Evolutionary conservation across 805 yeast genomes (phyloP), one percentile per base, ranked within the genome.

Genomic region (Starmerella kuoi): DNA sequence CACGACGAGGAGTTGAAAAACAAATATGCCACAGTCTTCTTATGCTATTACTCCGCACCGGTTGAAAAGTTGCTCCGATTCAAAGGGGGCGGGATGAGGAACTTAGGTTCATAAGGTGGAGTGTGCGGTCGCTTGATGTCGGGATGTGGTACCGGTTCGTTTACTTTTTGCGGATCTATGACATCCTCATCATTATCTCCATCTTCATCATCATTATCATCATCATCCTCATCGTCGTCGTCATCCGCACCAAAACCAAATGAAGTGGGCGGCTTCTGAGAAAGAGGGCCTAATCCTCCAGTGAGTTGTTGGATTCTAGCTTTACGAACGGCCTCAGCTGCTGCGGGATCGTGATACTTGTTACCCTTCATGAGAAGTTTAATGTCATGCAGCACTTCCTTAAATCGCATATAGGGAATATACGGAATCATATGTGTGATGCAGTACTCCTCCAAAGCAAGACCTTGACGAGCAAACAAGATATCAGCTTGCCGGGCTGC

Each of bases 401-500:
- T 58, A 56, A 65, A 65, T 17, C 64, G 55, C 48, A 62, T 62
- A 49, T 62, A 65, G 12, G 68, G 65, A 38, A 65, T 62, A 53
- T 64, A 65, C 8, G 65, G 66, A 40, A 65, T 60, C 45, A 52
- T 52, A 53, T 65, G 59, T 49, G 62, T 60, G 35, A 57, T 44
- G 51, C 70, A 65, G 57, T 61, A 65, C 47, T 61, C 54, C 55
- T 65, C 70, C 22, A 65, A 56, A 23, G 60, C 57, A 35, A 63
- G 58, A 14, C 69, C 68, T 25, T 57, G 56, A 43, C 70, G 62
- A 21, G 70, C 70, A 51, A 66, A 65, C 40, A 65, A 52, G 31
- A 65, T 61, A 38, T 65, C 70, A 5, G 70, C 68, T 50, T 64
- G 64, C 19, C 61, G 53, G 4, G 70, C 70, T 11, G 69, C 70